These are phyloP conservation scores for Chrysopogon serrulatus DNA, from an alignment of 176 grass and related monocot genomes.

Conservation along the genomic window DNA sequence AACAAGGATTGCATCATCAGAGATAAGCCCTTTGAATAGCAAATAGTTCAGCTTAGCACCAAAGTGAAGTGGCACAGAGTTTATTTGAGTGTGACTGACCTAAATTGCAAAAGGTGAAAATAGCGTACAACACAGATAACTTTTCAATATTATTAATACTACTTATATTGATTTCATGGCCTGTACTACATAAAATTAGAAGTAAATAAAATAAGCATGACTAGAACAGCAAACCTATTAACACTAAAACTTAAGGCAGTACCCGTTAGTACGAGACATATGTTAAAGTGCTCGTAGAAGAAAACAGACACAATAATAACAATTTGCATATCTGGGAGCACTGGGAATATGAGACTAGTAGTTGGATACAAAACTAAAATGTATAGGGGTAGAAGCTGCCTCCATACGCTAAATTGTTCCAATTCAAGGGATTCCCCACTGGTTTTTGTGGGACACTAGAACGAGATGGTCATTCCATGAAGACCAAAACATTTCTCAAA, in stretches of 20 bases:
- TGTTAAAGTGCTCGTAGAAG: neutral
- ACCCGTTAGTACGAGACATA: neutral
- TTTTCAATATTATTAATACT: neutral
- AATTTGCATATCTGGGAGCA: neutral
- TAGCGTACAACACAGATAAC: neutral
- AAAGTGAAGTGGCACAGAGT: neutral
- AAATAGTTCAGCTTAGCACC: neutral
- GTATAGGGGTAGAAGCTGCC: neutral
- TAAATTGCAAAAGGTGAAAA: neutral
- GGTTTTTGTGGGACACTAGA: neutral
- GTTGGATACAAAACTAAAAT: conserved; percentile 1
- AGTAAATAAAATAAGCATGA: neutral
- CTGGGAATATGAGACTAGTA: neutral
- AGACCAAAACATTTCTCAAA: neutral
- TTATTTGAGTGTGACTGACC: neutral
- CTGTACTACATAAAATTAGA: neutral
- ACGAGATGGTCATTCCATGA: conserved; percentile 1
- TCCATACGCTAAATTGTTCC: neutral
- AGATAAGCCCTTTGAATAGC: neutral
- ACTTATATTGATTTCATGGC: neutral
- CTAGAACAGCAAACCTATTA: neutral
- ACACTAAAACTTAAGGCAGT: neutral
- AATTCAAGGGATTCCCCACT: neutral
- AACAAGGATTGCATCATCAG: neutral
- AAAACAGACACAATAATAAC: neutral